A percentile compares a stretch with the other conserved stretches of the same genome.
Conservation (phyloP, 768 basidiomycete genomes). For the Hygrocybe coccinea region DNA sequence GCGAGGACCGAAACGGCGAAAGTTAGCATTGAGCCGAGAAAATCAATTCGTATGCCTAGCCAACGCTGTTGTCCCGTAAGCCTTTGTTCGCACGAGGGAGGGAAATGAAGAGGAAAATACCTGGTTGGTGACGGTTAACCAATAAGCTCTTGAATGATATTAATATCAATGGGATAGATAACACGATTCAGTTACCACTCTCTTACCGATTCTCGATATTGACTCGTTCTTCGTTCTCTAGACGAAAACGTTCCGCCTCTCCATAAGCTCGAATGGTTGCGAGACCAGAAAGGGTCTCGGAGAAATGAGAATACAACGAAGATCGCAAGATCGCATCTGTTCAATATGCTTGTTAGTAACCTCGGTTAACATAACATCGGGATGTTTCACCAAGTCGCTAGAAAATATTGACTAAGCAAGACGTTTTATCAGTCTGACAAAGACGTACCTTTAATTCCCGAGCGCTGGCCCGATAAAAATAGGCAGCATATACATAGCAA, state of each 20-base stretch:
- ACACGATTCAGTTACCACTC: not conserved
- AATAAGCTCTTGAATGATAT: slow-evolving; percentile 60
- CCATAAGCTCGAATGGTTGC: slow-evolving; percentile 87
- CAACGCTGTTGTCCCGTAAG: slow-evolving; percentile 47
- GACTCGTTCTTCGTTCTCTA: slow-evolving; percentile 68
- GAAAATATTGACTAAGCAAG: not conserved
- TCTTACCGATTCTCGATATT: slow-evolving; percentile 76
- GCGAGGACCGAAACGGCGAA: slow-evolving; percentile 78
- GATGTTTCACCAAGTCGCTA: slow-evolving; percentile 49
- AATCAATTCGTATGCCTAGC: slow-evolving; percentile 88
- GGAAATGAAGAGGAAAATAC: slow-evolving; percentile 24
- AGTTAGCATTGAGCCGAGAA: slow-evolving; percentile 65
- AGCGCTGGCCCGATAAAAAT: slow-evolving; percentile 82
- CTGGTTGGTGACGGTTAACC: slow-evolving; percentile 82
- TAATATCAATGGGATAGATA: not conserved
- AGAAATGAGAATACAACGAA: slow-evolving; percentile 87
- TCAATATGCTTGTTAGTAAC: not conserved
- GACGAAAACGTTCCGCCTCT: slow-evolving; percentile 67
- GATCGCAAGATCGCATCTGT: slow-evolving; percentile 81
- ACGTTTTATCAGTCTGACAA: not conserved
- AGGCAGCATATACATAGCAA: slow-evolving; percentile 65
- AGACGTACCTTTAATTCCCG: slow-evolving; percentile 71
- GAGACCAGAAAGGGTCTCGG: slow-evolving; percentile 82
- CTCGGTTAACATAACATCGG: not conserved
- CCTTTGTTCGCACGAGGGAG: slow-evolving; percentile 12